Evolutionary conservation across 2,329 filamentous ascomycete species (phyloP), one percentile per base, ranked within the genome.

Genomic region (Aureobasidium namibiae): DNA sequence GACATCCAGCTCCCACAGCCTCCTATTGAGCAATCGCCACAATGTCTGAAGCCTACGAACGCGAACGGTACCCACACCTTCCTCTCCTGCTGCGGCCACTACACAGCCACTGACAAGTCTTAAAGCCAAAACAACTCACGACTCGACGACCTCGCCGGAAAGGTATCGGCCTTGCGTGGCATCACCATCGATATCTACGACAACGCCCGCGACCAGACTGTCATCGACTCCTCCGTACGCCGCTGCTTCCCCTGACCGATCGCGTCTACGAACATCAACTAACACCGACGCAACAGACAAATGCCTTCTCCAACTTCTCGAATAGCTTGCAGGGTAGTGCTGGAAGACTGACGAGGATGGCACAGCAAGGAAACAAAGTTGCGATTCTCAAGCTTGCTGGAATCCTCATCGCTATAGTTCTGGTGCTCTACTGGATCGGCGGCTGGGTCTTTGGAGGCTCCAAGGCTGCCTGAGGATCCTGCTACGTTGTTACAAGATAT

Each of bases 111-210:
- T 64, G 61, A 65, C 61, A 11, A 11, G 34, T 60, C 18, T 1
- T 29, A 57, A 36, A 57, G 54, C 13, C 94, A 99, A 76, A 99
- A 99, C 78, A 95, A 97, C 76, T 86, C 89, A 65, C 91, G 92
- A 67, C 88, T 99, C 60, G 87, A 92, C 69, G 91, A 95, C 72
- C 87, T 99, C 38, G 88, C 89, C 16, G 82, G 85, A 65, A 99
- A 99, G 77, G 92, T 97, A 59, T 89, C 89, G 18, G 90, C 91
- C 56, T 83, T 99, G 63, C 90, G 92, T 69, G 89, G 89, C 73
- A 90, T 99, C 53, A 99, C 94, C 42, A 85, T 97, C 65, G 91
- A 99, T 77, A 99, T 99, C 69, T 96, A 97, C 81, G 92, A 97
- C 76, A 91, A 94, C 72, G 94, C 94, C 52, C 85, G 90, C 61